Percentiles rank a stretch among this genome's conserved stretches.
These are phyloP conservation scores for Penicillium arizonense DNA, from an alignment of 495 filamentous ascomycete genomes.

Conservation along the genomic window DNA sequence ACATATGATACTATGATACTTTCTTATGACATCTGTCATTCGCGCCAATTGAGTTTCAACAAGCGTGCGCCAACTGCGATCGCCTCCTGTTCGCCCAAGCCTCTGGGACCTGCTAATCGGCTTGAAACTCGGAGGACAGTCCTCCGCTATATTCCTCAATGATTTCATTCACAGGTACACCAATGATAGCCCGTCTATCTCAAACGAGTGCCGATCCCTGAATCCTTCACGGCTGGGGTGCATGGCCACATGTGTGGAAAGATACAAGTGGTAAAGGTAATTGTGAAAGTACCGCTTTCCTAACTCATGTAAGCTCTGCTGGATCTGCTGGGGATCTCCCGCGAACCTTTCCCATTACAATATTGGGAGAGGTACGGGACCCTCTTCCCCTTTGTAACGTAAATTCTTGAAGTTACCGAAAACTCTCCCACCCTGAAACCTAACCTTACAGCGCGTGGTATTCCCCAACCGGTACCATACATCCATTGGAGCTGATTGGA, in stretches of 20 bases:
- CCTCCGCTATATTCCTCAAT: slow-evolving; percentile 8
- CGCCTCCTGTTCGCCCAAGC: slow-evolving; percentile 33
- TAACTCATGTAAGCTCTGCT: slow-evolving; percentile 4
- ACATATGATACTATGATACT: neutral
- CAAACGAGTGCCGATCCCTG: too few relatives aligned
- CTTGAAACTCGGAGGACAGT: slow-evolving; percentile 19
- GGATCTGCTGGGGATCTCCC: slow-evolving; percentile 48
- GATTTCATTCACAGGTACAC: too few relatives aligned
- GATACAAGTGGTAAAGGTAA: neutral
- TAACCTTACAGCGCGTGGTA: slow-evolving; percentile 19
- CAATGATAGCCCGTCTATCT: too few relatives aligned
- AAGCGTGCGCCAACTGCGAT: slow-evolving; percentile 39
- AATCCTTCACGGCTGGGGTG: too few relatives aligned
- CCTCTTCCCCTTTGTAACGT: slow-evolving; percentile 17
- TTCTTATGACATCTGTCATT: slow-evolving; percentile 20
- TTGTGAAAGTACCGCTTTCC: neutral
- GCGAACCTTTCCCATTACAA: slow-evolving; percentile 37
- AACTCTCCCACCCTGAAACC: slow-evolving; percentile 12
- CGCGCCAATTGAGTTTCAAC: slow-evolving; percentile 41
- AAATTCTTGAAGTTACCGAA: slow-evolving; percentile 22
- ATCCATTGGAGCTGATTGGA: slow-evolving; percentile 16
- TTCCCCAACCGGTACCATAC: slow-evolving; percentile 11
- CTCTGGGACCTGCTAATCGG: slow-evolving; percentile 27
- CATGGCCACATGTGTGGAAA: slow-evolving; percentile 1
- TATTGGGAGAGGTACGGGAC: slow-evolving; percentile 19